Base-by-base conservation (phyloP, 169 alveolate species). In the Cryptosporidium canis region DNA sequence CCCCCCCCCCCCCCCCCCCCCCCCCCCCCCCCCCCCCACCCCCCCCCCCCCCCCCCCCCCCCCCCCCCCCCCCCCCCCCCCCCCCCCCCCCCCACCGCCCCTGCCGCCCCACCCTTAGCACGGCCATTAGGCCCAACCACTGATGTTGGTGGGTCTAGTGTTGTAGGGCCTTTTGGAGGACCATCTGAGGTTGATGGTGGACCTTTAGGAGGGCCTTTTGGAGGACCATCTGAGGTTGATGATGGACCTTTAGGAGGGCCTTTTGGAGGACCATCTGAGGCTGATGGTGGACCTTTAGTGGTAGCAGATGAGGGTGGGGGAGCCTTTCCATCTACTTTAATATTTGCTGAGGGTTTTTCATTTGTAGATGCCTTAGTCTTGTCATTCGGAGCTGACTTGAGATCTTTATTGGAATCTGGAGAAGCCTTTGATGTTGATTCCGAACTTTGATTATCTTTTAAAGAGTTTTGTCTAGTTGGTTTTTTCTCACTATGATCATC, bases 191-290 rank as follows among this genome's bases (percentile, higher is more conserved):
- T 16, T 11, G 66, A 35, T 45, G 63, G 63, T 16, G 51, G 72
- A 14, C 39, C 64, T 4, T 29, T 67, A 41, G 63, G 35, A 43
- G 83, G 83, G 3, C n/a, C 29, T 1, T 18, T 29, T 31, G 83
- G 43, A 53, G 64, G 64, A 12, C 48, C 11, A 41, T 41, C 11
- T 41, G 68, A 9, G 21, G 43, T 16, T 11, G 66, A 9, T 61
- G 83, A 18, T 9, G 67, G 24, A 16, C 66, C 43, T 3, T 47
- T 31, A 47, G 84, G 67, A 0, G 43, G 47, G n/a, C 7, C 72
- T 64, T 64, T 8, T 0, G 84, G 35, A 1, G 67, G 58, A 24
- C 65, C 66, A 14, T 68, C 48, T 44, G 83, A 16, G 9, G 66
- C 4, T n/a, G n/a, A n/a, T 11, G 67, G 43, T 0, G 67, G 67